Base-by-base conservation (phyloP, 352 stramenopile species). In the Plasmopara halstedii region DNA sequence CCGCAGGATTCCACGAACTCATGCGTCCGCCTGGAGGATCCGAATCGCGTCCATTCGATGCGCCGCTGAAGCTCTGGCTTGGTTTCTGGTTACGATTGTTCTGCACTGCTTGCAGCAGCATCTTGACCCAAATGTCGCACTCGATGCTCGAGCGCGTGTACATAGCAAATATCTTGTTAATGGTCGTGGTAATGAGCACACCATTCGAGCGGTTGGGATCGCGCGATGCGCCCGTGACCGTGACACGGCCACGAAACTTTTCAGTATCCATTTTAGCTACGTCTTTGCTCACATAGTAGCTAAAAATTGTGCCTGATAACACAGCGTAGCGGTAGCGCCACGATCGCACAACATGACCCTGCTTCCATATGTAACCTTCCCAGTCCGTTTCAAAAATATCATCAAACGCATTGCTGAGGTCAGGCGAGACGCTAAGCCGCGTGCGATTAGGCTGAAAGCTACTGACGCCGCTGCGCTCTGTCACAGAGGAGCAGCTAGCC, bases 341-440 rank as follows among this genome's bases (percentile, higher is more conserved):
- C 36, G 79, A 87, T 52, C 79, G 78, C 42, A 93, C 78, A 43
- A 93, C 81, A 41, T 93, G 78, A 18, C 81, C 79, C 52, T 93
- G 81, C 44, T 93, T 93, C 79, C 79, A 90, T 36, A 90, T 71
- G 50, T 93, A 93, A 4, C 81, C 81, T 51, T 93, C 81, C 81
- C 81, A 93, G 55, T 93, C 80, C 31, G 81, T 92, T 55, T 92
- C 81, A 32, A 88, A 88, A 49, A 87, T 70, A 44, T 92, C 80
- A 27, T 92, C 80, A 23, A 86, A 88, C 13, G 75, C 64, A 50
- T 75, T 66, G 33, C 53, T 78, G n/a, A 83, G 61, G 46, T 89
- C 77, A 1, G 73, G 72, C 8, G 73, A 89, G 2, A 87, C 73
- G 42, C 77, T 88, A 6, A 85, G 48, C 0, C 77, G 70, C 15